Evolutionary conservation across 1,139 yeast species (phyloP).

Genomic region (Blastobotrys apis): DNA sequence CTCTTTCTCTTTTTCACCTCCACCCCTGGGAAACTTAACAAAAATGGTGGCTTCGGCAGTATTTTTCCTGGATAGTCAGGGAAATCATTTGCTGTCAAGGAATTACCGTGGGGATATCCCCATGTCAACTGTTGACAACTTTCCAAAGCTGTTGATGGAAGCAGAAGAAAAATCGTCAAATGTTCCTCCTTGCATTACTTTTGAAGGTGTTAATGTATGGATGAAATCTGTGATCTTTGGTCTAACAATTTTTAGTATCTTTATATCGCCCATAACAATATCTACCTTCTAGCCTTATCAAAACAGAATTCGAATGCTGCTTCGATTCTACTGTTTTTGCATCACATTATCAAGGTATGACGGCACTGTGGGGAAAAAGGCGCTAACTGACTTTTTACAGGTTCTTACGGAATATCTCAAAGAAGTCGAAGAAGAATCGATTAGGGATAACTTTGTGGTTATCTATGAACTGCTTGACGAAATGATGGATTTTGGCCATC

Average conservation of each 20-base stretch:
- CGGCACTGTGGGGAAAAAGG: not conserved
- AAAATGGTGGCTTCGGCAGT: slow-evolving; percentile 79
- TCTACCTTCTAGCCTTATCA: slow-evolving; percentile 79
- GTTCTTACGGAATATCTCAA: slow-evolving; percentile 82
- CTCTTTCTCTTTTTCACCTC: not conserved
- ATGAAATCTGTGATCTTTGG: not conserved
- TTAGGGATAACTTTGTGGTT: slow-evolving; percentile 88
- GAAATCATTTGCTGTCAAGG: slow-evolving; percentile 80
- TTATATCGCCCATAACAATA: slow-evolving; percentile 76
- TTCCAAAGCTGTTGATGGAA: slow-evolving; percentile 70
- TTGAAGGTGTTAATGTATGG: slow-evolving; percentile 59
- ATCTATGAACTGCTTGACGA: slow-evolving; percentile 92
- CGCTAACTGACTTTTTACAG: slow-evolving; percentile 29
- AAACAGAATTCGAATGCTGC: slow-evolving; percentile 74
- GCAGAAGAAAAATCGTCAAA: slow-evolving; percentile 59
- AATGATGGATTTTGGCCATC: slow-evolving; percentile 95
- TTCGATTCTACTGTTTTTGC: slow-evolving; percentile 72
- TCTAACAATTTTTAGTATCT: slow-evolving; percentile 42
- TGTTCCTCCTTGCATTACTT: slow-evolving; percentile 64
- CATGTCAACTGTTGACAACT: slow-evolving; percentile 69
- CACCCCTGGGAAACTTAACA: not conserved
- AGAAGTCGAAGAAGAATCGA: slow-evolving; percentile 86
- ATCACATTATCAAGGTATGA: slow-evolving; percentile 60
- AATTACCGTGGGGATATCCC: slow-evolving; percentile 94
- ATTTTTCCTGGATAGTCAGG: slow-evolving; percentile 85